A percentile compares a stretch with the other conserved stretches of the same genome.
Evolutionary conservation across 2,329 filamentous ascomycete species (phyloP).

Genomic region (Periglandula ipomoeae): DNA sequence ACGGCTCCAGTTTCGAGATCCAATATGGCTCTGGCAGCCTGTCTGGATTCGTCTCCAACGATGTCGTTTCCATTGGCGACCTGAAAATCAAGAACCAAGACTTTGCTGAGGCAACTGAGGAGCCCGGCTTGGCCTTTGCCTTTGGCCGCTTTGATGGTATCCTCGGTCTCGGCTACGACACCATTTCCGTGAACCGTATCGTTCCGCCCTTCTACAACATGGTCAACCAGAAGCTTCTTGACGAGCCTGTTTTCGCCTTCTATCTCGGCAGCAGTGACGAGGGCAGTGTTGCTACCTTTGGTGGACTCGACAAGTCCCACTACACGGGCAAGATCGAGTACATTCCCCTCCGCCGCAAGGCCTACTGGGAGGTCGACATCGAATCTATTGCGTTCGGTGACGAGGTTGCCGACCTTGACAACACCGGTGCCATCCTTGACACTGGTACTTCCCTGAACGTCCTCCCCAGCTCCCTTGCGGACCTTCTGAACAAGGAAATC

Average conservation of each 20-base stretch:
- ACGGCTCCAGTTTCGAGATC: slow-evolving; percentile 87
- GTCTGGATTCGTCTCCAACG: slow-evolving; percentile 87
- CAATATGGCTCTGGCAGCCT: slow-evolving; percentile 91
- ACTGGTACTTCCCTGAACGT: slow-evolving; percentile 97
- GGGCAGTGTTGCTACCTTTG: slow-evolving; percentile 82
- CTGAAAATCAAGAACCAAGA: slow-evolving; percentile 80
- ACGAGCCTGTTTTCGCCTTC: slow-evolving; percentile 92
- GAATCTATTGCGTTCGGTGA: slow-evolving; percentile 85
- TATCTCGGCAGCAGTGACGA: slow-evolving; percentile 72
- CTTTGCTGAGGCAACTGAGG: slow-evolving; percentile 91
- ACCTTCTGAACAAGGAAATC: slow-evolving; percentile 95
- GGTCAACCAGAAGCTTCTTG: slow-evolving; percentile 79
- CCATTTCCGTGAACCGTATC: slow-evolving; percentile 93
- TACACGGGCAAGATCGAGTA: slow-evolving; percentile 79
- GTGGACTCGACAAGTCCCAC: slow-evolving; percentile 76
- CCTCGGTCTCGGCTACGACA: slow-evolving; percentile 86
- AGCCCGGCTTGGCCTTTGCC: slow-evolving; percentile 94
- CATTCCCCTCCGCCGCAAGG: slow-evolving; percentile 93
- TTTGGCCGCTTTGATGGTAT: slow-evolving; percentile 98
- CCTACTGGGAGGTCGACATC: slow-evolving; percentile 99
- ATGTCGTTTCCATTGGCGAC: slow-evolving; percentile 80
- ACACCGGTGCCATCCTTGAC: slow-evolving; percentile 94
- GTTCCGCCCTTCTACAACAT: slow-evolving; percentile 95
- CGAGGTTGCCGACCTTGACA: slow-evolving; percentile 77
- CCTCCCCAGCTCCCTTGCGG: slow-evolving; percentile 80